Conservation (phyloP, 495 filamentous ascomycete genomes). For the Penicillium coffeae region DNA sequence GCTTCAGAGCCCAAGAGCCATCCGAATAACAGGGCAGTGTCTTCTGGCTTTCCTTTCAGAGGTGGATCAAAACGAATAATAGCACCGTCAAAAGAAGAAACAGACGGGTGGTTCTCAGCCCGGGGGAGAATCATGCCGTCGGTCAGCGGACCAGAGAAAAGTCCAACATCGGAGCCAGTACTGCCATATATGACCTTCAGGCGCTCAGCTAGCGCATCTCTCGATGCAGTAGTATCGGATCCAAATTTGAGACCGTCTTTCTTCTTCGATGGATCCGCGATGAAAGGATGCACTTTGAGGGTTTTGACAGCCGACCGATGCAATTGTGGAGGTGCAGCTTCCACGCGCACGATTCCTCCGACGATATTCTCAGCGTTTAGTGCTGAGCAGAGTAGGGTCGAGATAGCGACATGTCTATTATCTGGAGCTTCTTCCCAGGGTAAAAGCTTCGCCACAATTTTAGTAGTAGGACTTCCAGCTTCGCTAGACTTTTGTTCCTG, state of each 20-base stretch:
- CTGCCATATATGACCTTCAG: slow-evolving; percentile 45
- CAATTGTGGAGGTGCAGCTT: slow-evolving; percentile 62
- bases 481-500: slow-evolving; percentile 52
- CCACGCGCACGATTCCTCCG: slow-evolving; percentile 82
- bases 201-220: slow-evolving; percentile 59
- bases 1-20: slow-evolving; percentile 79
- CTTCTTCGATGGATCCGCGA: slow-evolving; percentile 46
- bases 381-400: slow-evolving; percentile 65
- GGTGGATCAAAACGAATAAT: slow-evolving; percentile 70
- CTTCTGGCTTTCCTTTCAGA: slow-evolving; percentile 37
- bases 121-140: slow-evolving; percentile 74
- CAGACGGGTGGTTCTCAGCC: slow-evolving; percentile 32
- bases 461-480: slow-evolving; percentile 58
- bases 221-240: slow-evolving; percentile 72
- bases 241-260: slow-evolving; percentile 78
- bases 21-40: slow-evolving; percentile 48
- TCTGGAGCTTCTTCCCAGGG: slow-evolving; percentile 87
- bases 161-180: slow-evolving; percentile 39
- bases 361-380: slow-evolving; percentile 69
- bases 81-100: slow-evolving; percentile 58
- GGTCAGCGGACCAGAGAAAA: slow-evolving; percentile 84
- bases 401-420: slow-evolving; percentile 70
- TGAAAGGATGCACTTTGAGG: slow-evolving; percentile 78
- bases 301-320: slow-evolving; percentile 49
- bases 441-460: slow-evolving; percentile 68